A percentile compares a stretch with the other conserved stretches of the same genome.
phyloP scores from a whole-genome alignment of 2,329 filamentous ascomycete genomes.

The Aspergillus luchuensis region DNA sequence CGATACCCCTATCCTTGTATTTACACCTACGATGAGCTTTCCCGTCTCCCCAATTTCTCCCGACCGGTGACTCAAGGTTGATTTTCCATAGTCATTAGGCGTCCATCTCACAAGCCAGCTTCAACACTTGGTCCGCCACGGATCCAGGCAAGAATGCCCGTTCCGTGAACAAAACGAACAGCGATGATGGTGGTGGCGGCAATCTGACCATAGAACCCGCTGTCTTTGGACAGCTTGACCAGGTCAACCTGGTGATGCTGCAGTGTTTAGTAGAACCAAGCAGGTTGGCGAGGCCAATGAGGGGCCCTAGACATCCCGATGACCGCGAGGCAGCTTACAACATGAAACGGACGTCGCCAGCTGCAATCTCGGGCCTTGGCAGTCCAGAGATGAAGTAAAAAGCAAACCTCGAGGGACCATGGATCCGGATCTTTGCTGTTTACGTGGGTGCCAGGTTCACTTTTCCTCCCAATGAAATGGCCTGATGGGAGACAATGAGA shows the following conservation, averaged over 20 bases:
- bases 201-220: conserved; percentile 8
- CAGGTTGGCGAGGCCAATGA: conserved; percentile 11
- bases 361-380: conserved; percentile 12
- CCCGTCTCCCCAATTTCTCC: neutral
- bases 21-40: neutral
- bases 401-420: conserved; percentile 7
- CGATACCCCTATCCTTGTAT: neutral
- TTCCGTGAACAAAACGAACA: neutral
- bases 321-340: conserved; percentile 14
- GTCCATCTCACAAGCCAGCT: neutral
- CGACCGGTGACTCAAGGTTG: neutral
- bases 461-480: conserved; percentile 14
- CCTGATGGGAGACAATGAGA: conserved; percentile 8
- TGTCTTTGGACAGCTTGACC: neutral
- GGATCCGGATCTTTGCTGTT: conserved; percentile 1
- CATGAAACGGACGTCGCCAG: conserved; percentile 11
- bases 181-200: conserved; percentile 11
- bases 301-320: conserved; percentile 12
- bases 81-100: neutral
- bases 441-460: conserved; percentile 7
- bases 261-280: conserved; percentile 14
- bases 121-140: conserved; percentile 4
- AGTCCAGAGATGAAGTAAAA: conserved; percentile 9
- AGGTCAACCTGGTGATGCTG: conserved; percentile 12
- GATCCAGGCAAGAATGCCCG: neutral